Evolutionary conservation across 73 alveolate genomes (phyloP).

Genomic region (Breviolum minutum): DNA sequence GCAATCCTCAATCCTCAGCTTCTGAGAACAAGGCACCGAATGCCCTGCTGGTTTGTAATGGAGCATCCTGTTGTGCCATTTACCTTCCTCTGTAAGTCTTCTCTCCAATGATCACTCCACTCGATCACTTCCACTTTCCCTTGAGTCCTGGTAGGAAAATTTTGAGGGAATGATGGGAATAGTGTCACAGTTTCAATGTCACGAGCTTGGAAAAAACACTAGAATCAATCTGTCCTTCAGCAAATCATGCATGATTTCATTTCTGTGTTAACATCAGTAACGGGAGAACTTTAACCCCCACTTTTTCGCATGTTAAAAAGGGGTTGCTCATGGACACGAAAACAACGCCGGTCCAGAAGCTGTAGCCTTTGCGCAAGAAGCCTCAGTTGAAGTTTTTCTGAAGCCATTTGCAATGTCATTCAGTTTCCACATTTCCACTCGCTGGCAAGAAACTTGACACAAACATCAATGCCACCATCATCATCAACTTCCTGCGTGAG

Average conservation of each 20-base stretch:
- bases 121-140: slow-evolving; percentile 8
- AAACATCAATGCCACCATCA: slow-evolving; percentile 52
- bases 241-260: no score
- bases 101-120: slow-evolving; percentile 28
- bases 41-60: slow-evolving; percentile 21
- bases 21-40: not conserved
- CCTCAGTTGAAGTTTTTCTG: not conserved
- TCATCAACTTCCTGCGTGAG: slow-evolving; percentile 63
- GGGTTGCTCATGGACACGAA: no score
- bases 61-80: not conserved
- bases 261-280: not conserved
- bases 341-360: slow-evolving; percentile 19
- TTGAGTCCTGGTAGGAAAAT: not conserved
- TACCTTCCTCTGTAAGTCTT: not conserved
- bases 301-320: no score
- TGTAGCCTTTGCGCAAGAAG: slow-evolving; percentile 34
- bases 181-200: no score
- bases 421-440: not conserved
- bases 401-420: not conserved
- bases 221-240: no score
- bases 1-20: no score
- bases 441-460: slow-evolving; percentile 16
- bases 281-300: not conserved
- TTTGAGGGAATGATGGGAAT: no score
- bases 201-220: no score